Base-by-base conservation (phyloP, 2,329 filamentous ascomycete genomes). In the Sphaceloma murrayae region DNA sequence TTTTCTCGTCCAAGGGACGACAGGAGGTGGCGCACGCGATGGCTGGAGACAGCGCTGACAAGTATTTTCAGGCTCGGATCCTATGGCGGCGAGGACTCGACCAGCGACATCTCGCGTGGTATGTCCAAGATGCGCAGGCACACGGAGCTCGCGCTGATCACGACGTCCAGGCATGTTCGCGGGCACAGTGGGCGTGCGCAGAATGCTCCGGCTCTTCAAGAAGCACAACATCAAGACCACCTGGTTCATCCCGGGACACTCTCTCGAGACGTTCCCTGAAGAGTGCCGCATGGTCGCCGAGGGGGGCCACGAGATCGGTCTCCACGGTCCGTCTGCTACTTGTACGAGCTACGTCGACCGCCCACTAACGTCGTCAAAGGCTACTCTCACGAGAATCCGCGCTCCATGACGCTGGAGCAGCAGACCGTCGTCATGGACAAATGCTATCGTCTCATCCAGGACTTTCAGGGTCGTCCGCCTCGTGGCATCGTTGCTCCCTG, bases 391-490 rank as follows among this genome's bases (percentile, higher is more conserved):
- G 82, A 86, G 57, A 85, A 86, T 53, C 80, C 82, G 0, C 69
- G 68, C 0, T 74, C 78, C 46, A 84, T 86, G 80, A 81, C 72
- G 0, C 58, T 82, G 1, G 81, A 86, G 56, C 83, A 88, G 62
- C 82, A 88, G 59, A 73, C 72, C 10, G 80, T 83, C 46, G 78
- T 88, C 11, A 70, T 89, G 4, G 78, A 82, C 54, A 84, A 84
- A 61, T 85, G 80, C 13, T 85, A 79, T 57, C 72, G 73, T 16
- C 69, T 86, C 60, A 70, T 86, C 24, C 84, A 77, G 0, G 75
- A 80, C 0, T 82, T 88, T 54, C 59, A 50, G n/a, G 78, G 82
- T 4, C 85, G 84, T 61, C 78, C 78, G 1, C 83, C 83, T 0
- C 67, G 80, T 1, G 82, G 83, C 1, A 79, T 73, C 29, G 82